Base-by-base conservation (phyloP, 2,329 filamentous ascomycete species). In the Fusarium sp. region DNA sequence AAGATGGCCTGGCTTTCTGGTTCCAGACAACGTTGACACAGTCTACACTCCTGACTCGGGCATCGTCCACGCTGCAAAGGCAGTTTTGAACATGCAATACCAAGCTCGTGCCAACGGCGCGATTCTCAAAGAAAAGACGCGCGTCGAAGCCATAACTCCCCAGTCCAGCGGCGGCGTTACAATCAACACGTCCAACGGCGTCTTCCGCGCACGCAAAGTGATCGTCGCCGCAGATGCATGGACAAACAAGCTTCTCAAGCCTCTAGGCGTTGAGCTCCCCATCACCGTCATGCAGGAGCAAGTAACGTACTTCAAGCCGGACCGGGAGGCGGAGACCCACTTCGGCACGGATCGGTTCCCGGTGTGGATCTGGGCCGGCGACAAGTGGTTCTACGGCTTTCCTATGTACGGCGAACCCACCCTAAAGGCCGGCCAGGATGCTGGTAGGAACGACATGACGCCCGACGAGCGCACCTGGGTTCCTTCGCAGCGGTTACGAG, bases 31-130 rank as follows among this genome's bases (percentile, higher is more conserved):
- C 10, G 53, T 65, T 2, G 47, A 57, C 11, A 49, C 38, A 4
- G 55, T 67, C 4, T 68, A 65, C 29, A 66, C 61, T 1, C 49
- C 61, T 3, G 63, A 65, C 38, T 49, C 63, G 10, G 63, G 63
- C 9, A 59, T 66, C 7, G 56, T 49, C 7, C 60, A 67, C 15
- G 60, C 52, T 4, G 29, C 52, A 42, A 33, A 39, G 41, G 27
- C 27, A 29, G 27, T 29, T 13, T 29, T 29, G 5, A 29, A 29
- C 27, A 29, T 29, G 27, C 27, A 29, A 29, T 29, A 29, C 27
- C 27, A 29, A 29, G 27, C 27, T 13, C 27, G 27, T 10, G 2
- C 9, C 27, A 29, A 29, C 27, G 27, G 27, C 9, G 27, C 27
- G 9, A 29, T 29, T 9, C 27, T 29, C 27, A 29, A 29, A 13